Evolutionary conservation across 345 rosid genomes (phyloP).

Genomic region (Stellera chamaejasme): DNA sequence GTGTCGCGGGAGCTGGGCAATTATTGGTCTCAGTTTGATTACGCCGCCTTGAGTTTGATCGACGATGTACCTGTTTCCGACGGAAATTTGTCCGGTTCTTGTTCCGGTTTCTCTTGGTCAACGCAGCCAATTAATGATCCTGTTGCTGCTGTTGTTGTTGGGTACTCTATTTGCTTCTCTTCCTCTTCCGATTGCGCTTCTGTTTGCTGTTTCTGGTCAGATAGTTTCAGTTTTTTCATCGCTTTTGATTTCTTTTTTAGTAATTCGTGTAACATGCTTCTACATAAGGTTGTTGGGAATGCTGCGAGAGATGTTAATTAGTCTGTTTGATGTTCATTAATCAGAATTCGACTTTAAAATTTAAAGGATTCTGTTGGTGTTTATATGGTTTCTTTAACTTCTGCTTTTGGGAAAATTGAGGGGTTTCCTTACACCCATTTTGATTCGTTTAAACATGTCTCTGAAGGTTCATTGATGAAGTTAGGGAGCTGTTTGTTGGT

Average conservation of each 20-base stretch:
- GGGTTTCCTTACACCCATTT: no score
- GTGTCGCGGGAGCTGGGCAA: constrained; percentile 62
- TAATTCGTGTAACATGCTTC: background rate
- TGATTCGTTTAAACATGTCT: no score
- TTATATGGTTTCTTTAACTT: no score
- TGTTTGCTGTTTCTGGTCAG: background rate
- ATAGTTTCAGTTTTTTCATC: background rate
- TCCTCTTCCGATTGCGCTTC: constrained; percentile 1
- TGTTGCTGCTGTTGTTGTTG: constrained; percentile 32
- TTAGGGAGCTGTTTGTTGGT: no score
- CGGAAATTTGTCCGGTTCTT: constrained; percentile 43
- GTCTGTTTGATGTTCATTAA: no score
- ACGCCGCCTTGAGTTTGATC: constrained; percentile 36
- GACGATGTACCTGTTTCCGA: constrained; percentile 67
- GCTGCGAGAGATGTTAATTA: no score
- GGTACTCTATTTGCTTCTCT: constrained; percentile 25
- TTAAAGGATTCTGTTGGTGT: no score
- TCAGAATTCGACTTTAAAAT: no score
- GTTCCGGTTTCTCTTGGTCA: constrained; percentile 71
- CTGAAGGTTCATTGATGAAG: no score
- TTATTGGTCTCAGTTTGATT: constrained; percentile 24
- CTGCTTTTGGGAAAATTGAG: no score
- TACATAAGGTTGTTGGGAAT: background rate
- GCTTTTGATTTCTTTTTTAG: background rate
- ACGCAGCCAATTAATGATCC: constrained; percentile 45